A percentile compares a stretch with the other conserved stretches of the same genome.
Evolutionary conservation across 257 asterid species (phyloP).

Genomic region (Parsonsia alboflavescens): DNA sequence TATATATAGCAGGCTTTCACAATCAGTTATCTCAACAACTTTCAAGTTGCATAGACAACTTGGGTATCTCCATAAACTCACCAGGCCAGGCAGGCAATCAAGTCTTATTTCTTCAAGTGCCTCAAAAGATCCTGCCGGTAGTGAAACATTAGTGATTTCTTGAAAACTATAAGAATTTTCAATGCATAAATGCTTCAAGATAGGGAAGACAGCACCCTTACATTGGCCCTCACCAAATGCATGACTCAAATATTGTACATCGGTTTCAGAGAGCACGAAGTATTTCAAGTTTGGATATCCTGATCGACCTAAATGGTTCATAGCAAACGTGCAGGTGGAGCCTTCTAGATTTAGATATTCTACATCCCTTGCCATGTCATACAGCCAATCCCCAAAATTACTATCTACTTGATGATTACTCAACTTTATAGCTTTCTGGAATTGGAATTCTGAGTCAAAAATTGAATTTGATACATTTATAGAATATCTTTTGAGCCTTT

Average conservation of each 20-base stretch:
- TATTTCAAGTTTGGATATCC: neutral
- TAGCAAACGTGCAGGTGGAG: neutral
- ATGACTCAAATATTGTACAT: neutral
- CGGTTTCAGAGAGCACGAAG: neutral
- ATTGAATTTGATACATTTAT: neutral
- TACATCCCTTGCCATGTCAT: neutral
- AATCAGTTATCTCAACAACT: accelerated
- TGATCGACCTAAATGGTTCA: neutral
- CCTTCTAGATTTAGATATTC: neutral
- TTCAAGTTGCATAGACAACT: neutral
- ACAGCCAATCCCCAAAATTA: slow-evolving; percentile 10
- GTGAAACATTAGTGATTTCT: neutral
- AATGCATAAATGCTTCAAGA: neutral
- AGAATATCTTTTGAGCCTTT: neutral
- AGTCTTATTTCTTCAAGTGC: neutral
- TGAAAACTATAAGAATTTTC: neutral
- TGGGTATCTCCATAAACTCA: neutral
- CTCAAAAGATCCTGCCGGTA: neutral
- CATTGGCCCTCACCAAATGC: neutral
- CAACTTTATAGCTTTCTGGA: neutral
- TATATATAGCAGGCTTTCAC: neutral
- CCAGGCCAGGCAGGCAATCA: neutral
- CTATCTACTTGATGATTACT: too few species aligned
- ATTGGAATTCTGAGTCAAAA: too few species aligned
- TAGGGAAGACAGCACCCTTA: neutral